Base-by-base conservation (phyloP, 2,329 filamentous ascomycete genomes). In the Microsporum canis region DNA sequence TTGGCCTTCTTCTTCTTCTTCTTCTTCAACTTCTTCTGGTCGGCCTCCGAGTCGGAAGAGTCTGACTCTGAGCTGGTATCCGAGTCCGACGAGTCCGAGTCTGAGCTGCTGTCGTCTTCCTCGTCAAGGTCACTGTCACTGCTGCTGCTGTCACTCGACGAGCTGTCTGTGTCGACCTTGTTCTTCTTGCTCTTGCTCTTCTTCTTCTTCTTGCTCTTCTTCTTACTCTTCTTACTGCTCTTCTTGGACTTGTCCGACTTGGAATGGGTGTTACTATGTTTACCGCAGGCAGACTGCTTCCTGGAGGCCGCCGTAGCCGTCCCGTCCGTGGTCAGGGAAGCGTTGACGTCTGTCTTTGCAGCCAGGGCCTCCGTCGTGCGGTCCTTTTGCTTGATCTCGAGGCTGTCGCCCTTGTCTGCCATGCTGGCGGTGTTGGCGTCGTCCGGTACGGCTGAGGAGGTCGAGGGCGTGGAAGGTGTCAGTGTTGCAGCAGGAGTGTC, bases 41-140 rank as follows among this genome's bases (percentile, higher is more conserved):
- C 43, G 8, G 34, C 17, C 3, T 38, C 34, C 2, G 58, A 56
- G 29, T 60, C 49, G 10, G 45, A 60, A 6, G 45, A 56, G 8
- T 51, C 45, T 31, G 45, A 51, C 23, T 51, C 45, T 23, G 43
- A 53, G 14, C 27, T 29, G 39, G 39, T 58, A n/a, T 45, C 39
- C 3, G 53, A 56, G n/a, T 31, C 27, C 3, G 45, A 51, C 3
- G 45, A 51, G 23, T 31, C 23, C 12, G 45, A 51, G 27, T 51
- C 45, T 3, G 53, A 36, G 53, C 27, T 36, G 31, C 6, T 8
- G 3, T 73, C 62, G 73, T 71, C 56, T 66, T 70, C 29, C 65
- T 62, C 27, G 29, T 68, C 67, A 14, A 67, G 63, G 3, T 69
- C 68, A 38, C 36, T 66, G 62, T 0, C 66, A 62, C 61, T 72